Base-by-base conservation (phyloP, 1,139 yeast species). In the Saccharomyces hybrid region DNA sequence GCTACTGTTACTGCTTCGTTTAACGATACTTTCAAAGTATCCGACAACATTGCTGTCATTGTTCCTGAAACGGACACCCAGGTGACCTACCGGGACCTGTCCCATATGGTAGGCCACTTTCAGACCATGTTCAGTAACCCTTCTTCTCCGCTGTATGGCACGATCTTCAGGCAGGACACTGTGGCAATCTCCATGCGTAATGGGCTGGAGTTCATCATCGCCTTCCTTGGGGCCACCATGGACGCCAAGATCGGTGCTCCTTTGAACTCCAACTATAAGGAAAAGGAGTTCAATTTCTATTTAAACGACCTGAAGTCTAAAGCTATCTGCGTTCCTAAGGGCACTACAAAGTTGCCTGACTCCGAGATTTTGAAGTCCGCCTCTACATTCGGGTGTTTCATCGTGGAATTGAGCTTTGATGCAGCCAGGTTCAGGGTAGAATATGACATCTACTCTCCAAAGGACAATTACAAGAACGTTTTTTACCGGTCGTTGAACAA, bases 241-340 rank as follows among this genome's bases (percentile, higher is more conserved):
- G 76, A 80, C 27, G 78, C 81, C 0, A 74, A 78, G 61, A 73
- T 83, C 48, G 85, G 84, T 21, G 86, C 87, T 3, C 89, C 89
- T 3, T 71, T 84, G 64, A 84, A 84, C 63, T 78, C 87, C 12
- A 76, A 76, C 54, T 83, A 82, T 68, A 81, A 78, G 63, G 77
- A 79, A 61, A 62, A 71, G 38, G 89, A 84, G 68, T 80, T 82
- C 64, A 81, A 80, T 61, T 82, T 82, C 65, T 83, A 83, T 64
- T 71, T 84, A 55, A 78, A 76, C 51, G 88, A 84, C 62, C 71
- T 83, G 59, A 72, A 79, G 60, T 76, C 86, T 2, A 74, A 74
- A 51, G 79, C 81, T 42, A 74, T 84, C 28, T 69, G 83, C 53
- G 84, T 83, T 11, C 82, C 85, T 28, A 69, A 72, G 55, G 85